Conservation (phyloP, 805 yeast species). For the Yamadazyma ubonensis region DNA sequence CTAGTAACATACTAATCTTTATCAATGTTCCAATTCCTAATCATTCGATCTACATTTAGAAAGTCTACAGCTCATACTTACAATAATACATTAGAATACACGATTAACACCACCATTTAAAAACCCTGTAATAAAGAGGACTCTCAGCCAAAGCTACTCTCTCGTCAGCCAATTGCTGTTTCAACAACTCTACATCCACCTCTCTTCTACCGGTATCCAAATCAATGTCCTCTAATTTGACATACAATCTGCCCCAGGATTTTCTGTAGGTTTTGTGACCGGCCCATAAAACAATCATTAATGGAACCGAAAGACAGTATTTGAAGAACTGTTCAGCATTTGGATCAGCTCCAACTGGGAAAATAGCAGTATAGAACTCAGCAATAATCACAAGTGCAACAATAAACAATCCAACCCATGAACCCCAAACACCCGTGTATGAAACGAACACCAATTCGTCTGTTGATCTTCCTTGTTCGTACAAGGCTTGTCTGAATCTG, state of each 20-base stretch:
- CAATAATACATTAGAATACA: too few species aligned
- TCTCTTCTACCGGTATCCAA: constrained; percentile 45
- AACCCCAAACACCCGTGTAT: constrained; percentile 39
- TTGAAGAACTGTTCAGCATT: constrained; percentile 47
- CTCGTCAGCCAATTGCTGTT: constrained; percentile 43
- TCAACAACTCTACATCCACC: constrained; percentile 36
- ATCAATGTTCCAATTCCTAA: too few species aligned
- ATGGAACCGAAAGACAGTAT: constrained; percentile 48
- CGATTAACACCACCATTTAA: constrained; percentile 32
- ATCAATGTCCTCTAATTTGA: constrained; percentile 37
- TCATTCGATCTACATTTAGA: too few species aligned
- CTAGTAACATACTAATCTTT: too few species aligned
- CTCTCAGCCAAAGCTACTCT: constrained; percentile 23
- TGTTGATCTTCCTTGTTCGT: constrained; percentile 32
- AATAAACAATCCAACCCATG: constrained; percentile 31
- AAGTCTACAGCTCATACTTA: too few species aligned
- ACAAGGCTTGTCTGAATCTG: constrained; percentile 41
- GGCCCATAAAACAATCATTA: constrained; percentile 44
- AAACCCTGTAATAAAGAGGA: constrained; percentile 29
- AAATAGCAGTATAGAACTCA: constrained; percentile 40
- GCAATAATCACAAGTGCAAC: constrained; percentile 35
- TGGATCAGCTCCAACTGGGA: constrained; percentile 30
- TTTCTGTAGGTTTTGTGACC: constrained; percentile 39
- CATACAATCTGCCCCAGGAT: constrained; percentile 29
- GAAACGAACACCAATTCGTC: constrained; percentile 38